Conservation (phyloP, 805 yeast genomes). For the Metschnikowia lachancei region DNA sequence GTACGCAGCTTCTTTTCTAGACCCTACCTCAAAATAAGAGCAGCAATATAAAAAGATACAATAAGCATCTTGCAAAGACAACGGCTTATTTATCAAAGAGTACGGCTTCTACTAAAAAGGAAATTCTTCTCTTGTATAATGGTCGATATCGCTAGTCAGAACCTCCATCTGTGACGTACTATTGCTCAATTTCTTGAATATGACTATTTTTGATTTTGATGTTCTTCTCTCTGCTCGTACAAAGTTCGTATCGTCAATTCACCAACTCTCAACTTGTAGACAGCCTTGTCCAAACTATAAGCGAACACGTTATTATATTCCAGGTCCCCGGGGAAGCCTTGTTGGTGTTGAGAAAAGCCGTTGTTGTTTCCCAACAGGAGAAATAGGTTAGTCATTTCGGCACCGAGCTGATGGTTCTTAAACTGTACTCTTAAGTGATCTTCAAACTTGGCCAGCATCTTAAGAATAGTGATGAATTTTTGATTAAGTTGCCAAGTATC, state of each 20-base stretch:
- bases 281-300: conserved; percentile 30
- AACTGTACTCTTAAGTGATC: conserved; percentile 28
- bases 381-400: conserved; percentile 29
- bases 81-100: too few species aligned
- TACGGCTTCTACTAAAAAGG: too few species aligned
- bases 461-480: conserved; percentile 43
- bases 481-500: conserved; percentile 25
- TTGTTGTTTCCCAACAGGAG: conserved; percentile 19
- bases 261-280: conserved; percentile 46
- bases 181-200: conserved; percentile 50
- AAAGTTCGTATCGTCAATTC: conserved; percentile 52
- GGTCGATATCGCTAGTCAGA: too few species aligned
- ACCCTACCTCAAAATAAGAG: too few species aligned
- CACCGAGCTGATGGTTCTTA: conserved; percentile 24
- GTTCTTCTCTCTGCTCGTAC: conserved; percentile 50
- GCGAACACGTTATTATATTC: conserved; percentile 17
- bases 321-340: conserved; percentile 3
- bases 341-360: background rate
- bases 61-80: too few species aligned
- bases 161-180: conserved; percentile 41
- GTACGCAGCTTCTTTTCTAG: too few species aligned
- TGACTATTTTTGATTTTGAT: conserved; percentile 53
- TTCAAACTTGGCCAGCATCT: conserved; percentile 42
- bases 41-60: too few species aligned
- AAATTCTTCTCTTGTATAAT: too few species aligned